Conservation (phyloP, 768 basidiomycete genomes). For the Rhizopogon vesiculosus region DNA sequence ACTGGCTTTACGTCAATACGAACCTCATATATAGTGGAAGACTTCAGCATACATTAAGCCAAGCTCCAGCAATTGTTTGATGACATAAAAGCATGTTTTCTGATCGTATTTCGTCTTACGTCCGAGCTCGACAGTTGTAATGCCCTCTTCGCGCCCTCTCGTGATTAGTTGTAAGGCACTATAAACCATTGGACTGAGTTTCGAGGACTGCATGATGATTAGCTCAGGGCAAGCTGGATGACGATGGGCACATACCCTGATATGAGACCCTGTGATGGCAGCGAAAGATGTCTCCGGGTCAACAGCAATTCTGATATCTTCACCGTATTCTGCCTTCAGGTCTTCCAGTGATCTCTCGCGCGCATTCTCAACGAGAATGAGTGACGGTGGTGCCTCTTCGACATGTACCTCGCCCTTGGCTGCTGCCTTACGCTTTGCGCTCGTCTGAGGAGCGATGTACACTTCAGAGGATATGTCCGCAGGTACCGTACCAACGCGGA, state of each 20-base stretch:
- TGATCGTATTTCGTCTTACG: slow-evolving; percentile 80
- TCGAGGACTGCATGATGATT: slow-evolving; percentile 50
- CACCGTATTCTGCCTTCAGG: slow-evolving; percentile 53
- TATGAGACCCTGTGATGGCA: slow-evolving; percentile 83
- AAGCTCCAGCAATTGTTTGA: slow-evolving; percentile 69
- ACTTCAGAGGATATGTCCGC: slow-evolving; percentile 58
- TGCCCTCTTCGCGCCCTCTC: slow-evolving; percentile 72
- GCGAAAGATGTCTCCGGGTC: slow-evolving; percentile 70
- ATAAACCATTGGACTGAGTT: slow-evolving; percentile 83
- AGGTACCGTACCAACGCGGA: slow-evolving; percentile 71
- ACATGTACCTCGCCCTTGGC: slow-evolving; percentile 46
- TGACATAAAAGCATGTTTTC: slow-evolving; percentile 85
- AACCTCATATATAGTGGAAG: not conserved
- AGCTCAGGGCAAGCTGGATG: slow-evolving; percentile 6
- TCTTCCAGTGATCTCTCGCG: slow-evolving; percentile 50
- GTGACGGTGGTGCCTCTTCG: slow-evolving; percentile 37
- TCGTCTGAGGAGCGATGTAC: slow-evolving; percentile 72
- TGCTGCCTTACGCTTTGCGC: slow-evolving; percentile 61
- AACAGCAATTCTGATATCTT: slow-evolving; percentile 66
- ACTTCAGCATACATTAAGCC: slow-evolving; percentile 57
- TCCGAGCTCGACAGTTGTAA: slow-evolving; percentile 75
- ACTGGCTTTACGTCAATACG: slow-evolving; percentile 27
- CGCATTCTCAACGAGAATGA: slow-evolving; percentile 54
- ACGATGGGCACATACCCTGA: slow-evolving; percentile 48
- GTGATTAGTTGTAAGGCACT: slow-evolving; percentile 79